Percentiles rank a stretch among this genome's conserved stretches.
Conservation (phyloP, 2,329 filamentous ascomycete genomes). For the Fusarium azukiicola region DNA sequence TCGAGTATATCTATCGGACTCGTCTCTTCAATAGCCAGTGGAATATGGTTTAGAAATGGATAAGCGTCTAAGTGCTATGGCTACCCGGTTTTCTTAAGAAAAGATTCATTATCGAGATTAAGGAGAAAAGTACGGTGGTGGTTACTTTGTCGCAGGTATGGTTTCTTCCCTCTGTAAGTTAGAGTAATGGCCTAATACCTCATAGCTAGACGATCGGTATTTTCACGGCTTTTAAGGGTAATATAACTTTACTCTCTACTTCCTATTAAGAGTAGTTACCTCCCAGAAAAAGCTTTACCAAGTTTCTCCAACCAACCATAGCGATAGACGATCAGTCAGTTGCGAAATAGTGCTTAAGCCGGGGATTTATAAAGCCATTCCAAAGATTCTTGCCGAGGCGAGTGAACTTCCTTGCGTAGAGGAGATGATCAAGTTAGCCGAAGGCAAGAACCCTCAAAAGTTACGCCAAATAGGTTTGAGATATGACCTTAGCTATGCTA, state of each 20-base stretch:
- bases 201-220: slow-evolving; percentile 68
- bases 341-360: neutral
- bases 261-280: slow-evolving; percentile 59
- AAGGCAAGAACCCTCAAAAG: slow-evolving; percentile 78
- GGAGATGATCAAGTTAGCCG: slow-evolving; percentile 75
- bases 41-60: slow-evolving; percentile 70
- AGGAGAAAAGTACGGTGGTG: slow-evolving; percentile 65
- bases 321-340: slow-evolving; percentile 72
- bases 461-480: slow-evolving; percentile 79
- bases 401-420: slow-evolving; percentile 73
- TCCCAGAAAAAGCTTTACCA: slow-evolving; percentile 43
- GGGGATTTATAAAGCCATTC: neutral
- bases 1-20: slow-evolving; percentile 69
- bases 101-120: slow-evolving; percentile 67
- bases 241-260: slow-evolving; percentile 67
- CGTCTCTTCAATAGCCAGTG: slow-evolving; percentile 69
- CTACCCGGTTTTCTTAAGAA: slow-evolving; percentile 68
- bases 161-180: neutral
- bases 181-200: slow-evolving; percentile 19
- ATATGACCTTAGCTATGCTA: slow-evolving; percentile 81
- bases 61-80: slow-evolving; percentile 67
- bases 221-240: slow-evolving; percentile 68
- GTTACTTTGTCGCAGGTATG: slow-evolving; percentile 67
- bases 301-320: slow-evolving; percentile 51
- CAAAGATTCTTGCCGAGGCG: slow-evolving; percentile 56